phyloP scores from a whole-genome alignment of 2,329 filamentous ascomycete species.

The Venturia pyrina region DNA sequence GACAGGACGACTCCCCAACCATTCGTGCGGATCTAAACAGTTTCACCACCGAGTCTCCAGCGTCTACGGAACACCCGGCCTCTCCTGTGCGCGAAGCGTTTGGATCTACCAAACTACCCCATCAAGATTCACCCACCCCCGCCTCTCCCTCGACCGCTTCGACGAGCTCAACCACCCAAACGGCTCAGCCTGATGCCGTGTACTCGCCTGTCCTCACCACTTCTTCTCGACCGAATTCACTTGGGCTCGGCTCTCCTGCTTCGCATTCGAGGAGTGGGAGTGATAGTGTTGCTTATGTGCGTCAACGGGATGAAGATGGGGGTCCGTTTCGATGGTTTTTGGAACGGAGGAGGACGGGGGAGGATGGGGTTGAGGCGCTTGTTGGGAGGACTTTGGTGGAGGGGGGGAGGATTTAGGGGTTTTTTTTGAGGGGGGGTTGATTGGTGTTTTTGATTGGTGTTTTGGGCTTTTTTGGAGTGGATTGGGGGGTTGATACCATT shows the following conservation, averaged over 20 bases:
- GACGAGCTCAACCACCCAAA: background rate
- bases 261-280: conserved; percentile 31
- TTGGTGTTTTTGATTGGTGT: background rate
- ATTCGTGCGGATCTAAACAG: background rate
- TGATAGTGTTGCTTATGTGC: conserved; percentile 52
- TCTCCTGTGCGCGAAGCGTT: background rate
- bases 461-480: too few species aligned
- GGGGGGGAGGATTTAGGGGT: conserved; percentile 33
- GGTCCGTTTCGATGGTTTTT: conserved; percentile 56
- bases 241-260: background rate
- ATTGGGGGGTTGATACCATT: too few species aligned
- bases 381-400: conserved; percentile 55
- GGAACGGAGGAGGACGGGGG: conserved; percentile 55
- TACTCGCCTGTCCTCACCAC: background rate
- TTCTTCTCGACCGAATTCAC: background rate
- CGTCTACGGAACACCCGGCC: background rate
- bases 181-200: background rate
- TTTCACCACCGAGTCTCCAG: background rate
- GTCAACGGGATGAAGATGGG: conserved; percentile 50
- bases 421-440: background rate
- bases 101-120: background rate
- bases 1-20: background rate
- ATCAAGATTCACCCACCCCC: background rate
- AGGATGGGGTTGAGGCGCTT: conserved; percentile 56
- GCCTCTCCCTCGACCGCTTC: background rate